These are phyloP conservation scores for Penicillium steckii DNA, from an alignment of 495 filamentous ascomycete species.

Conservation along the genomic window DNA sequence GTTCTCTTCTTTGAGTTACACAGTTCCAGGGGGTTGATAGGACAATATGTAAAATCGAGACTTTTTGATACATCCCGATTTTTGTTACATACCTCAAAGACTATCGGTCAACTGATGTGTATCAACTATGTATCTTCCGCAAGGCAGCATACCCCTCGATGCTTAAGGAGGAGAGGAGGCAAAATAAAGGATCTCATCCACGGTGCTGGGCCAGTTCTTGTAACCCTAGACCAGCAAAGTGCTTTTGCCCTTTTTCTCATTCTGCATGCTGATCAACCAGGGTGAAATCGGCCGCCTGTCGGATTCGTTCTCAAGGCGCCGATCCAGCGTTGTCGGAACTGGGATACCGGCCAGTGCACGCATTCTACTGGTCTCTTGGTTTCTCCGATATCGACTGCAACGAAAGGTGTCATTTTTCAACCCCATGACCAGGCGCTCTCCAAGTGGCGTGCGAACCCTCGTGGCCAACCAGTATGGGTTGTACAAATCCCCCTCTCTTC, in stretches of 20 bases:
- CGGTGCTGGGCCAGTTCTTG: not conserved
- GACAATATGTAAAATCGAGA: too few species aligned
- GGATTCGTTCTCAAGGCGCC: constrained; percentile 9
- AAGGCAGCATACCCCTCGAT: not conserved
- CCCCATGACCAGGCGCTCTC: constrained; percentile 23
- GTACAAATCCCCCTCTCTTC: constrained; percentile 9
- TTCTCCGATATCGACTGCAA: not conserved
- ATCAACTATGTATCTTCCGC: not conserved
- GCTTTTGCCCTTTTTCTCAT: constrained; percentile 3
- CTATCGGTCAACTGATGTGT: not conserved
- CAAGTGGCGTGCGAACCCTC: constrained; percentile 26
- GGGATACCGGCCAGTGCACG: not conserved
- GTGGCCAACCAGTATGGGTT: constrained; percentile 21
- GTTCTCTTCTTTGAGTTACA: constrained; percentile 9
- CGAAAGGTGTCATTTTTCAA: not conserved
- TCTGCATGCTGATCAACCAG: constrained; percentile 10
- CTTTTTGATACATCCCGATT: not conserved
- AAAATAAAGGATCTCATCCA: not conserved
- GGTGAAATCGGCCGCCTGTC: constrained; percentile 3
- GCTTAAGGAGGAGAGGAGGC: not conserved
- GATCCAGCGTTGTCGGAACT: constrained; percentile 5
- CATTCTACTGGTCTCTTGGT: not conserved
- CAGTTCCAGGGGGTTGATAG: constrained; percentile 10
- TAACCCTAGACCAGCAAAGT: not conserved
- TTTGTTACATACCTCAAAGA: not conserved